Base-by-base conservation (phyloP, 306 rosid species). In the Cucurbita pepo region DNA sequence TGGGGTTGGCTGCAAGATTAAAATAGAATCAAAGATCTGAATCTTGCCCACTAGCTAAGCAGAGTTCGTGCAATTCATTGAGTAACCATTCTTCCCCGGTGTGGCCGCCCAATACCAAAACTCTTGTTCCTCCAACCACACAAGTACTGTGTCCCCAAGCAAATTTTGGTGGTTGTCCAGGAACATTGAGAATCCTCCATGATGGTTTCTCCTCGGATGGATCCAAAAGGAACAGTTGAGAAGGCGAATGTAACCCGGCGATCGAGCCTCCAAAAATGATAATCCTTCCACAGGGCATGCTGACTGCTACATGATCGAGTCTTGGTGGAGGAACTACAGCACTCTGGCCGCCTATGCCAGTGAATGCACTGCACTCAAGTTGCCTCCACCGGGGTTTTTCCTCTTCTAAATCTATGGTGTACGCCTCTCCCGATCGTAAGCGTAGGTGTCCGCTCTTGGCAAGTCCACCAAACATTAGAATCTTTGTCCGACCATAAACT, bases 141-240 rank as follows among this genome's bases (percentile, higher is more conserved):
- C 97, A 88, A 53, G 98, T 93, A 83, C 96, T 88, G 78, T 93
- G 98, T 47, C 98, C 99, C 99, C 99, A 95, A 8, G 99, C 89
- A 84, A 88, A 91, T 73, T 91, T 95, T 7, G 99, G 99, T 7
- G 96, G 97, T 72, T 89, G 89, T 69, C 99, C 97, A 0, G 98
- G 98, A 75, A 86, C 98, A 22, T 86, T 90, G 69, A 93, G 96
- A 74, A 89, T 91, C 81, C 99, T 86, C 97, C 97, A 95, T 3
- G 99, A 80, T 4, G 99, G 99, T 76, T 95, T 95, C 84, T 95
- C 99, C 75, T 95, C 99, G 2, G 97, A 71, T 10, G 99, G 96
- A 80, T 95, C 97, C 89, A 95, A 85, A 48, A 95, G 91, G 84
- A 91, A 95, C 40, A 91, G 89, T 76, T 94, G 99, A 34, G 99